These are phyloP conservation scores for Chaetoceros tenuissimus DNA, from an alignment of 108 stramenopile genomes.

Conservation along the genomic window DNA sequence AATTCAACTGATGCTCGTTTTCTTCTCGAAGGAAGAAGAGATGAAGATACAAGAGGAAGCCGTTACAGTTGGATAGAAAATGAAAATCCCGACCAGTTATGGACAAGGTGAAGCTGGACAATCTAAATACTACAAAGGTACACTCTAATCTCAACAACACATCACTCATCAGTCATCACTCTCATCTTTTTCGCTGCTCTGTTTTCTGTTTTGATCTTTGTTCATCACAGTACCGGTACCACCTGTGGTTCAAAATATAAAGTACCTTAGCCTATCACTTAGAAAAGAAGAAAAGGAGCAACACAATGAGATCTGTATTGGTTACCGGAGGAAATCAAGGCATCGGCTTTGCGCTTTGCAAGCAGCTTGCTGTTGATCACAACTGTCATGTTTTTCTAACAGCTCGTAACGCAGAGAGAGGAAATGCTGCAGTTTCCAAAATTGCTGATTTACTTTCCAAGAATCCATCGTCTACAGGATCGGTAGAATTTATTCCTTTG, in stretches of 20 bases:
- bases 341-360: constrained; percentile 46
- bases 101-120: no score
- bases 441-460: constrained; percentile 10
- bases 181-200: no score
- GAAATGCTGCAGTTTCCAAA: constrained; percentile 34
- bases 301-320: neutral
- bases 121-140: no score
- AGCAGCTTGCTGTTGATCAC: constrained; percentile 42
- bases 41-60: no score
- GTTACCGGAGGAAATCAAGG: constrained; percentile 11
- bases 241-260: neutral
- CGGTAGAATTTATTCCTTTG: constrained; percentile 41
- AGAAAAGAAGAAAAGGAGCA: no score
- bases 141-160: no score
- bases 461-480: neutral
- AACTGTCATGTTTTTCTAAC: constrained; percentile 44
- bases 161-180: no score
- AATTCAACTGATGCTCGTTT: no score
- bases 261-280: neutral
- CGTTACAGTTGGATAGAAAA: no score
- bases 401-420: constrained; percentile 27
- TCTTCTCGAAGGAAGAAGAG: no score
- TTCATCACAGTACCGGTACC: neutral
- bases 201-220: no score
- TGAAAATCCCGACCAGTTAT: no score